These are phyloP conservation scores for Luffa aegyptiaca DNA, from an alignment of 306 rosid species.

Conservation along the genomic window DNA sequence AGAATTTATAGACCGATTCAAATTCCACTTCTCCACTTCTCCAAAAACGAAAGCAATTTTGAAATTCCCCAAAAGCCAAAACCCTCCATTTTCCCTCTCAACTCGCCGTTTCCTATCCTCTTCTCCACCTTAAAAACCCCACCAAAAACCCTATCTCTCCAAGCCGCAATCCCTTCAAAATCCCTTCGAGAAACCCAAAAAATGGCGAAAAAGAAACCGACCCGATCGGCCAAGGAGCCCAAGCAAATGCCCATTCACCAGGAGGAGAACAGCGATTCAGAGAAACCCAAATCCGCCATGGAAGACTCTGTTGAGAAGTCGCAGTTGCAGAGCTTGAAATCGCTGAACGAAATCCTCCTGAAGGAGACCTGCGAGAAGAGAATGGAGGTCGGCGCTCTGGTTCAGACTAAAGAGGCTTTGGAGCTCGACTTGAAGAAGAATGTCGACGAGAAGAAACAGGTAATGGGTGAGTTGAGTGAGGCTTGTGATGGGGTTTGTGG, in stretches of 20 bases:
- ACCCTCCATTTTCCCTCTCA: conserved; percentile 1
- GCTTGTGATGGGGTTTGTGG: conserved; percentile 11
- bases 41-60: not conserved
- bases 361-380: conserved; percentile 43
- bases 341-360: conserved; percentile 51
- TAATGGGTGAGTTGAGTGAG: conserved; percentile 18
- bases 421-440: conserved; percentile 21
- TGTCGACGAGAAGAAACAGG: conserved; percentile 16
- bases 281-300: conserved; percentile 8
- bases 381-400: conserved; percentile 32
- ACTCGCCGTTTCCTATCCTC: not conserved
- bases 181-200: not conserved
- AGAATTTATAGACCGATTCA: not conserved
- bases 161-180: not conserved
- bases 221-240: conserved; percentile 19
- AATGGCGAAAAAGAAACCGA: conserved; percentile 60
- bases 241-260: conserved; percentile 9
- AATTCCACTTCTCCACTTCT: not conserved
- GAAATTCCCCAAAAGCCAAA: not conserved
- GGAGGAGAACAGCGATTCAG: not conserved
- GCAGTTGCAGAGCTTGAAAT: conserved; percentile 49
- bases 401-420: conserved; percentile 18
- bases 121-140: not conserved
- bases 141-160: not conserved
- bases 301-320: conserved; percentile 37